Evolutionary conservation across 1,139 yeast genomes (phyloP), one percentile per base, ranked within the genome.

Genomic region (Geotrichum candidum): DNA sequence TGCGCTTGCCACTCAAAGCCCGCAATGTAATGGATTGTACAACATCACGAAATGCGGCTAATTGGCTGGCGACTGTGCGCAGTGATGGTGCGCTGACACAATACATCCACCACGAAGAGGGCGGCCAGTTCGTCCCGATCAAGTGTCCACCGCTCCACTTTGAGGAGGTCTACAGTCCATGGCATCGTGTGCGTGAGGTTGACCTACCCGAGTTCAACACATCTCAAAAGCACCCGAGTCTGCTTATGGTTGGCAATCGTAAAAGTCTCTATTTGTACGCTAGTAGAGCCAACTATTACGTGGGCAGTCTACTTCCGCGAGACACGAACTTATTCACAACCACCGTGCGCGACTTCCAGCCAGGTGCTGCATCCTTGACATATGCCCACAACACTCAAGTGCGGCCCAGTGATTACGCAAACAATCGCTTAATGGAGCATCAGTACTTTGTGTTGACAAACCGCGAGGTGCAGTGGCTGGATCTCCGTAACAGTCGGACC

Each of bases 361-460:
- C 59, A 56, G 23, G 61, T n/a, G 58, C 48, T 51, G 27, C 23
- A 38, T 61, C 46, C 54, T 35, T 38, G 64, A 50, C 4, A 22
- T 64, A 22, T 54, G 53, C 23, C 10, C 18, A 41, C 13, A 15
- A 7, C 18, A 15, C 48, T 0, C 18, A 7, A n/a, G 4, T 41
- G 22, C 18, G 7, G 9, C 48, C 48, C 1, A 41, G n/a, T 15
- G 48, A 41, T n/a, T 41, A 41, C 1, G 48, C 48, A 2, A 41
- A 41, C 18, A n/a, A n/a, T 9, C 48, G 48, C n/a, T 54, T 53
- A 38, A 63, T 59, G 23, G 60, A 58, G 15, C 51, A 64, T 54
- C 68, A 70, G 52, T 56, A 67, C 13, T 68, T 70, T 57, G 65
- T 69, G 1, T 65, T 74, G 53, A 68, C 73, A 1, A 64, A 69